phyloP scores from a whole-genome alignment of 371 early-diverging fungal species.

The Mortierella sp. region DNA sequence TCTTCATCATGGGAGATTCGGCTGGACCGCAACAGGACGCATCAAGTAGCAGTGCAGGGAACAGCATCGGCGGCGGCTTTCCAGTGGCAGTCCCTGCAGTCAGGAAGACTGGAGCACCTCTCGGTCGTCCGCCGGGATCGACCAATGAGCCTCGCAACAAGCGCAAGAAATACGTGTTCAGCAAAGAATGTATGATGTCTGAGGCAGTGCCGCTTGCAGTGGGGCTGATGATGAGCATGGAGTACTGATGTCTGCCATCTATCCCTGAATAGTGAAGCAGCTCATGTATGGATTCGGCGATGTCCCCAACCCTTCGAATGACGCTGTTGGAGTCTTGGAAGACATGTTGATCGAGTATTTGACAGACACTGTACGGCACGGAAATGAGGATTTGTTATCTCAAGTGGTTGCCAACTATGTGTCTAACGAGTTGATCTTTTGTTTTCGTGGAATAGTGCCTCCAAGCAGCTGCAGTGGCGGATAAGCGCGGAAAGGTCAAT shows the following conservation, averaged over 20 bases:
- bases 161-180: slow-evolving; percentile 35
- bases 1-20: slow-evolving; percentile 12
- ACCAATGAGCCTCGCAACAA: slow-evolving; percentile 52
- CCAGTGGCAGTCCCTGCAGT: too few relatives aligned
- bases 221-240: too few relatives aligned
- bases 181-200: slow-evolving; percentile 37
- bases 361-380: slow-evolving; percentile 88
- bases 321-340: slow-evolving; percentile 94
- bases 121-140: slow-evolving; percentile 50
- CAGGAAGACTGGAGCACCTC: slow-evolving; percentile 31
- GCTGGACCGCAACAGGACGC: slow-evolving; percentile 4
- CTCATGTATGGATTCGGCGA: slow-evolving; percentile 99
- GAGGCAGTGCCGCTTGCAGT: too few relatives aligned
- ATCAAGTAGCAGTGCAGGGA: neutral
- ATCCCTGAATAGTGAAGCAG: slow-evolving; percentile 66
- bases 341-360: slow-evolving; percentile 94
- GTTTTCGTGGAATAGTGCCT: slow-evolving; percentile 65
- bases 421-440: too few relatives aligned
- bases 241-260: neutral
- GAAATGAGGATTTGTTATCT: too few relatives aligned
- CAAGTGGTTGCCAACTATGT: too few relatives aligned
- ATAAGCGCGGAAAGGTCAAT: slow-evolving; percentile 79
- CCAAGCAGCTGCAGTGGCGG: slow-evolving; percentile 74
- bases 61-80: neutral
- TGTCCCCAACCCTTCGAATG: slow-evolving; percentile 88